These are phyloP conservation scores for Phaeolepiota aurea DNA, from an alignment of 768 basidiomycete species.

Conservation along the genomic window DNA sequence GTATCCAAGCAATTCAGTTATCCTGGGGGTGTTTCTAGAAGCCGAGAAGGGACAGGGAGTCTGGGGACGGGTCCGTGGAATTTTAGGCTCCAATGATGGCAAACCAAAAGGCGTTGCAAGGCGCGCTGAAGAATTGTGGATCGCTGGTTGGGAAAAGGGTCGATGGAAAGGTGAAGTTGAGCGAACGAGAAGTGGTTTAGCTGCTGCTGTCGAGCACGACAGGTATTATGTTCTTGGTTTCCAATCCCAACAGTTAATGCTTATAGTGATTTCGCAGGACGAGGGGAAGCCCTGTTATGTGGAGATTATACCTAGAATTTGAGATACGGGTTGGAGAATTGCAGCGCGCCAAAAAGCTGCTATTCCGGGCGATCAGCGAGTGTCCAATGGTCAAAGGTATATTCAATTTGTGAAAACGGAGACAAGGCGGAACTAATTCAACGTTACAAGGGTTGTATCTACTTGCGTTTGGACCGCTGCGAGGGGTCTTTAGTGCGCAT, in stretches of 20 bases:
- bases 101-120: slow-evolving; percentile 49
- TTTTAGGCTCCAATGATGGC: slow-evolving; percentile 41
- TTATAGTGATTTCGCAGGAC: slow-evolving; percentile 35
- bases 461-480: slow-evolving; percentile 65
- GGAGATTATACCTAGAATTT: slow-evolving; percentile 71
- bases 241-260: not conserved
- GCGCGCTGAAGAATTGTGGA: slow-evolving; percentile 65
- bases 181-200: slow-evolving; percentile 56
- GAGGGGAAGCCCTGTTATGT: slow-evolving; percentile 53
- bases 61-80: slow-evolving; percentile 62
- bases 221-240: slow-evolving; percentile 41
- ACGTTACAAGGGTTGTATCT: slow-evolving; percentile 57
- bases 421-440: not conserved
- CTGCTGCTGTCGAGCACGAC: slow-evolving; percentile 54
- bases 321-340: slow-evolving; percentile 59
- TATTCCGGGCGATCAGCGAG: slow-evolving; percentile 69
- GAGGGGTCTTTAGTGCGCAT: slow-evolving; percentile 45
- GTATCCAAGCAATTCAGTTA: slow-evolving; percentile 64
- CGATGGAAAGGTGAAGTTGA: slow-evolving; percentile 67
- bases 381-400: slow-evolving; percentile 72
- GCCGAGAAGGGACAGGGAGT: slow-evolving; percentile 69
- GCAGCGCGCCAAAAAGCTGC: slow-evolving; percentile 56
- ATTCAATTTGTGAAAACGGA: slow-evolving; percentile 2
- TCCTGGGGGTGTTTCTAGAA: slow-evolving; percentile 70
- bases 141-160: slow-evolving; percentile 70